These are phyloP conservation scores for Carex kokanica DNA, from an alignment of 176 grass and related monocot species.

Conservation along the genomic window DNA sequence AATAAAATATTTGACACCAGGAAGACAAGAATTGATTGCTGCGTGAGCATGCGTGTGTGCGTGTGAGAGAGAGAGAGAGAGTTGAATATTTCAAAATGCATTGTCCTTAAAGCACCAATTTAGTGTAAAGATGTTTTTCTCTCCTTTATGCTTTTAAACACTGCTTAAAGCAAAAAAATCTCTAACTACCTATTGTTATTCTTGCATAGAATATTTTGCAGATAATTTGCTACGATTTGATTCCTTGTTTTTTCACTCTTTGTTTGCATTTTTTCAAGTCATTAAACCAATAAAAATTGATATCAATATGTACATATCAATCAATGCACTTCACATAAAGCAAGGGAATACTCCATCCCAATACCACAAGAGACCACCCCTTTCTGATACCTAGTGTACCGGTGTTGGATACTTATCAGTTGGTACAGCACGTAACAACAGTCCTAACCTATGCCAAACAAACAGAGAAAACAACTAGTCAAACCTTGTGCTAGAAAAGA, in stretches of 20 bases:
- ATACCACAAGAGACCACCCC: not conserved
- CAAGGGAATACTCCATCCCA: not conserved
- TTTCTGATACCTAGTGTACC: not conserved
- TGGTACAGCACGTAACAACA: not conserved
- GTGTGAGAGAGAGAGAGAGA: not conserved
- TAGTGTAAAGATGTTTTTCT: not conserved
- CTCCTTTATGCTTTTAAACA: not conserved
- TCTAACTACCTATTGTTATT: not conserved
- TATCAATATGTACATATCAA: not conserved
- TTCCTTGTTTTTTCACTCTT: not conserved
- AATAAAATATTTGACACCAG: not conserved
- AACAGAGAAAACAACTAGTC: constrained; percentile 3
- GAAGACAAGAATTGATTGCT: not conserved
- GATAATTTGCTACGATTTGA: not conserved
- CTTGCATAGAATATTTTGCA: not conserved
- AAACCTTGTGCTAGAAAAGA: constrained; percentile 62
- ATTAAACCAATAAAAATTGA: not conserved
- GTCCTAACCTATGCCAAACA: not conserved
- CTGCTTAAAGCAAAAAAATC: not conserved
- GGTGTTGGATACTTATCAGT: not conserved
- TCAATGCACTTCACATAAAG: not conserved
- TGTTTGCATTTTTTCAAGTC: not conserved
- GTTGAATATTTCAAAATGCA: not conserved
- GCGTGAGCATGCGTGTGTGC: not conserved
- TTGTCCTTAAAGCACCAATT: not conserved